Evolutionary conservation across 768 basidiomycete genomes (phyloP), one percentile per base, ranked within the genome.

Genomic region (Lentinula aciculospora): DNA sequence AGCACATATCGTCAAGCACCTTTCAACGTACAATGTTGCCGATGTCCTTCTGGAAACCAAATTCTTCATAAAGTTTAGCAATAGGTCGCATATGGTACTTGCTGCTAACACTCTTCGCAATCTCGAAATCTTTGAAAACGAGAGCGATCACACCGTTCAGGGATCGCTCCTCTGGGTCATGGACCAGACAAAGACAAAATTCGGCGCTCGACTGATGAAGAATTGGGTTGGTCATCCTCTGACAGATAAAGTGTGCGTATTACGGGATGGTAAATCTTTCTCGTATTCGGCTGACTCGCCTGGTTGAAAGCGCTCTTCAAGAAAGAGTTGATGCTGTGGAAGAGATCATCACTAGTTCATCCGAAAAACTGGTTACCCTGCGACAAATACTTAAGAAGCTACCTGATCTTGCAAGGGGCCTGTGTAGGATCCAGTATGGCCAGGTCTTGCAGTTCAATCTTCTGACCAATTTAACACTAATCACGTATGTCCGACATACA

Each of bases 121-220:
- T 67, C 70, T 96, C 72, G 95, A 98, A 69, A 84, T 99, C n/a
- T 95, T 92, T 68, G 81, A 85, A 32, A 98, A 98, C 64, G 88
- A 90, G 66, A 93, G 92, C 0, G 88, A 97, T 67, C 81, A 81
- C 56, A 83, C 80, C 10, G 74, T 79, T 19, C 79, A 72, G 57
- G 95, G 94, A 3, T 89, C 92, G 50, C 72, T 99, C 46, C 74
- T 97, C 60, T 89, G 86, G 82, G 79, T 95, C 6, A 75, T 99
- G 53, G 91, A 98, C 73, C 82, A 82, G 58, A 96, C 94, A 31
- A 82, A 83, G 61, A 98, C 96, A 2, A 84, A 81, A 62, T 97
- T 97, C 76, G 96, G 96, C 12, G 83, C 89, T 19, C 78, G 96
- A 54, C 71, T 92, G 64, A 75, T 99, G 56, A 82, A 84, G 59